Conservation (phyloP, 1,284 basidiomycete species). For the Cerrena zonata region DNA sequence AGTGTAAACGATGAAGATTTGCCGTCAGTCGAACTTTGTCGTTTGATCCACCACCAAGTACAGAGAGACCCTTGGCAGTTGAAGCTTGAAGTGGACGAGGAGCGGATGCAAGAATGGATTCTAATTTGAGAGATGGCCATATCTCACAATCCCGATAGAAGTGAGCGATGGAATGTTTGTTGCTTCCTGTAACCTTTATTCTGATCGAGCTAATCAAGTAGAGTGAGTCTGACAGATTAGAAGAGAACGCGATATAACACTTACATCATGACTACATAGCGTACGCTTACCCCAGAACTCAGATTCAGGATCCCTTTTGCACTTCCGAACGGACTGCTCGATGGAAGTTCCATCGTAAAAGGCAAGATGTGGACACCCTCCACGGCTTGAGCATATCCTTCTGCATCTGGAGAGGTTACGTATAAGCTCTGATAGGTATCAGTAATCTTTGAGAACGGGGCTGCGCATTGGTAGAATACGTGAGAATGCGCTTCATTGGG, state of each 20-base stretch:
- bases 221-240: slow-evolving; percentile 1
- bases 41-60: slow-evolving; percentile 43
- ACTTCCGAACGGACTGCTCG: slow-evolving; percentile 50
- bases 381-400: slow-evolving; percentile 65
- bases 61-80: slow-evolving; percentile 54
- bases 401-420: slow-evolving; percentile 51
- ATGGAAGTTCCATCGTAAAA: slow-evolving; percentile 74
- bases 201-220: slow-evolving; percentile 59
- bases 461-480: slow-evolving; percentile 81
- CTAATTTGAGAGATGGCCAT: slow-evolving; percentile 75
- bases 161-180: slow-evolving; percentile 77
- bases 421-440: slow-evolving; percentile 43
- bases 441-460: slow-evolving; percentile 53
- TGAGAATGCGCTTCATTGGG: slow-evolving; percentile 59
- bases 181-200: slow-evolving; percentile 63
- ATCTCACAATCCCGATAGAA: slow-evolving; percentile 85
- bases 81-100: slow-evolving; percentile 58
- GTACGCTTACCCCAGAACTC: slow-evolving; percentile 59
- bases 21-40: slow-evolving; percentile 73
- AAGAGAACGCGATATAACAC: slow-evolving; percentile 21
- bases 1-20: slow-evolving; percentile 68
- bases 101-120: slow-evolving; percentile 57
- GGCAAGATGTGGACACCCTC: slow-evolving; percentile 73
- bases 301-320: slow-evolving; percentile 67
- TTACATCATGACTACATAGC: slow-evolving; percentile 81